Percentiles rank a stretch among this genome's conserved stretches.
phyloP scores from a whole-genome alignment of 805 yeast species.

The Saccharomycopsis sp. region DNA sequence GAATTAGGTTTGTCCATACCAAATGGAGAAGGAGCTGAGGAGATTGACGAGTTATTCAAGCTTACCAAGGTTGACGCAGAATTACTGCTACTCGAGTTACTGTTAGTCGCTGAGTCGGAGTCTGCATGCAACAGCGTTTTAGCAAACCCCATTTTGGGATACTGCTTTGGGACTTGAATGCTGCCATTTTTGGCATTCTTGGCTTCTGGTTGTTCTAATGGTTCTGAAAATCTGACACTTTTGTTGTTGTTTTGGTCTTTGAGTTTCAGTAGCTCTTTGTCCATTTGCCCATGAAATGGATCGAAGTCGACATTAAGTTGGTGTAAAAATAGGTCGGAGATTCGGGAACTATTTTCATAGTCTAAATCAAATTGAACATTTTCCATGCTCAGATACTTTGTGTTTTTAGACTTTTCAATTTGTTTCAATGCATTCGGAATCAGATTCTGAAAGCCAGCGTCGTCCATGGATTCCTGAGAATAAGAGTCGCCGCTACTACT shows the following conservation, averaged over 20 bases:
- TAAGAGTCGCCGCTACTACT: conserved; percentile 10
- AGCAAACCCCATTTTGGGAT: background rate
- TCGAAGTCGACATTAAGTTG: background rate
- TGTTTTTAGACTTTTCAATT: background rate
- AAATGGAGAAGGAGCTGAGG: background rate
- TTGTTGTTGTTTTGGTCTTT: background rate
- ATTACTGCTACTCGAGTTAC: background rate
- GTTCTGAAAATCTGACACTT: background rate
- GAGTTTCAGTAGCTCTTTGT: background rate
- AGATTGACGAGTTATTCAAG: background rate
- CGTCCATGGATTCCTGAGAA: conserved; percentile 10
- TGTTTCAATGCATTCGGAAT: conserved; percentile 9
- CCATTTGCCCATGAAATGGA: background rate
- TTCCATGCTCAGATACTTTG: background rate
- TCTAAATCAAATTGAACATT: background rate
- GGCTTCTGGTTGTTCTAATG: background rate
- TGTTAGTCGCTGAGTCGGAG: background rate
- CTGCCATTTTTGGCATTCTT: background rate
- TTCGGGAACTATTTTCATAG: background rate
- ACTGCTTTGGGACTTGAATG: background rate
- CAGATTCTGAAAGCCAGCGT: conserved; percentile 7
- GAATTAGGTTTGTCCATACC: background rate
- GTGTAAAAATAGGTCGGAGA: background rate
- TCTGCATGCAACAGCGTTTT: background rate
- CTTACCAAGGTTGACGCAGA: background rate